Conservation (phyloP, 305 asterid species). For the Fraxinus sp. region DNA sequence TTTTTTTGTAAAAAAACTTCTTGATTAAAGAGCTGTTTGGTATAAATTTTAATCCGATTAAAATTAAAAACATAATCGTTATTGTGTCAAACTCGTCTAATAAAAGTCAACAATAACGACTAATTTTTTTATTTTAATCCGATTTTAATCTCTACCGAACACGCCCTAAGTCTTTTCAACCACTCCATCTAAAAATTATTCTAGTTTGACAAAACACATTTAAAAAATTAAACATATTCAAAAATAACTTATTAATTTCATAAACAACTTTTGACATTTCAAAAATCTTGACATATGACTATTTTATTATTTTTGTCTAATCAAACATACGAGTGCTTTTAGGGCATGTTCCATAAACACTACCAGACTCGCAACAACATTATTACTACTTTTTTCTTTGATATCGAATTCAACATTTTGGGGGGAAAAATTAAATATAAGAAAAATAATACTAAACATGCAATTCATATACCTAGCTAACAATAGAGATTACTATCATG, state of each 20-base stretch:
- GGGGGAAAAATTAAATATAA: not conserved
- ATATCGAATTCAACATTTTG: not conserved
- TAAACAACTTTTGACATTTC: too few species aligned
- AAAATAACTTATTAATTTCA: not conserved
- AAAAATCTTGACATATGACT: not conserved
- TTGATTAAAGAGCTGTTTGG: too few species aligned
- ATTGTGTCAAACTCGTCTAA: too few species aligned
- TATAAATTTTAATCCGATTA: too few species aligned
- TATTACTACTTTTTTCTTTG: not conserved
- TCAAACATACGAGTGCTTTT: not conserved
- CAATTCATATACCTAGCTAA: not conserved
- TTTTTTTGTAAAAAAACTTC: not conserved
- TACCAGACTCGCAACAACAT: not conserved
- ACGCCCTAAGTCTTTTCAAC: too few species aligned
- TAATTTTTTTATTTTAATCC: too few species aligned
- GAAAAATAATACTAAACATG: not conserved
- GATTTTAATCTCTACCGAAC: too few species aligned
- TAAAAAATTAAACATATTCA: too few species aligned
- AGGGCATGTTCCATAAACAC: not conserved
- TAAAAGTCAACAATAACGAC: too few species aligned
- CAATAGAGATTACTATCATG: not conserved
- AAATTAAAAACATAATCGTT: too few species aligned
- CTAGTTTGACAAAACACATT: not conserved
- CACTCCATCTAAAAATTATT: too few species aligned
- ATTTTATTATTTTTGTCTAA: not conserved